A percentile compares a stretch with the other conserved stretches of the same genome.
Evolutionary conservation across 495 filamentous ascomycete genomes (phyloP).

Genomic region (Staphylotrichum longicolle): DNA sequence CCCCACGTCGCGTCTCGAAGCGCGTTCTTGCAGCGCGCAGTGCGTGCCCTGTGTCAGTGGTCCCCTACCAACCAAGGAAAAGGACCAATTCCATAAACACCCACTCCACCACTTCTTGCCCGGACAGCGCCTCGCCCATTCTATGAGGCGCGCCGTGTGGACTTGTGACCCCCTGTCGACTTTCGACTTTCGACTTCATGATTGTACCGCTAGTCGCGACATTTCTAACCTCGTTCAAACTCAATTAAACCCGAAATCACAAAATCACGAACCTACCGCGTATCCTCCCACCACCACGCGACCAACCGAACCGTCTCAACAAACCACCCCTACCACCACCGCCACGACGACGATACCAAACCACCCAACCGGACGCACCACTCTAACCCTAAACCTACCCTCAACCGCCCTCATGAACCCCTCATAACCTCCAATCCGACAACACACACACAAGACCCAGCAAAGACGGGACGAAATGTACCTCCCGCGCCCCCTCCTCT

Average conservation of each 20-base stretch:
- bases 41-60: not conserved
- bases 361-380: not conserved
- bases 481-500: constrained; percentile 84
- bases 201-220: no score
- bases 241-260: not conserved
- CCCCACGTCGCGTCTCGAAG: no score
- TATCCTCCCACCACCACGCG: not conserved
- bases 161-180: no score
- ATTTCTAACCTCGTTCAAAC: no score
- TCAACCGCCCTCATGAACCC: not conserved
- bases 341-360: not conserved
- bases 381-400: not conserved
- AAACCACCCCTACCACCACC: not conserved
- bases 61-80: not conserved
- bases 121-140: not conserved
- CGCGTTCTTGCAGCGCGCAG: not conserved
- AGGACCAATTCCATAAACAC: not conserved
- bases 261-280: not conserved
- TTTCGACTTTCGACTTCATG: no score
- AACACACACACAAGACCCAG: not conserved
- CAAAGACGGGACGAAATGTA: constrained; percentile 62
- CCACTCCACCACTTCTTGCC: not conserved
- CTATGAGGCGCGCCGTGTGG: not conserved
- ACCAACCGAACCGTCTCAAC: not conserved
- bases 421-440: not conserved